Percentiles rank a stretch among this genome's conserved stretches.
Conservation (phyloP, 176 grass and related monocot species). For the Rhynchospora breviuscula region DNA sequence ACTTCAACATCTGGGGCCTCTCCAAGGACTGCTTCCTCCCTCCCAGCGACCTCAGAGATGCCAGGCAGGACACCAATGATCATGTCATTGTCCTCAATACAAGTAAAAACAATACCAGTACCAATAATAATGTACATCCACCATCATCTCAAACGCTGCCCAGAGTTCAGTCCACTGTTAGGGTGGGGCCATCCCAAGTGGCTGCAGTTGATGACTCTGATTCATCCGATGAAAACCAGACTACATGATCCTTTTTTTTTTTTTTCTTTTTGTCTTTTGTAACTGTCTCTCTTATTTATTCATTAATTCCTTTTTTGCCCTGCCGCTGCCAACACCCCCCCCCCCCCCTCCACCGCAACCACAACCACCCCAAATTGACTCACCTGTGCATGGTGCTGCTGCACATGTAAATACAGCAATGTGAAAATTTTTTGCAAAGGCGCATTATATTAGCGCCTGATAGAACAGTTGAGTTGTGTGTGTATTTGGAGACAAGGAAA, state of each 20-base stretch:
- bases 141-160: slow-evolving; percentile 25
- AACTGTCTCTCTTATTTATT: background rate
- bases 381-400: background rate
- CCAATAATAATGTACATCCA: background rate
- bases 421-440: slow-evolving; percentile 24
- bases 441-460: slow-evolving; percentile 6
- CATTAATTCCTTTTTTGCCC: background rate
- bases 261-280: background rate
- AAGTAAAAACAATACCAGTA: slow-evolving; percentile 4
- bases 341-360: no score
- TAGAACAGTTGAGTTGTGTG: slow-evolving; percentile 25
- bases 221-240: slow-evolving; percentile 30
- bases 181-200: slow-evolving; percentile 69
- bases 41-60: slow-evolving; percentile 77
- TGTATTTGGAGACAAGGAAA: slow-evolving; percentile 6
- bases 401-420: slow-evolving; percentile 52
- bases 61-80: slow-evolving; percentile 30
- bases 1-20: slow-evolving; percentile 80
- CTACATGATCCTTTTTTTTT: slow-evolving; percentile 27
- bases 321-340: no score
- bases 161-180: slow-evolving; percentile 42
- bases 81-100: slow-evolving; percentile 3
- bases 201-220: slow-evolving; percentile 65
- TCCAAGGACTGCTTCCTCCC: slow-evolving; percentile 94
- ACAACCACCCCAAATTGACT: background rate